phyloP scores from a whole-genome alignment of 2,329 filamentous ascomycete species.

The Fusarium sarcochroum region DNA sequence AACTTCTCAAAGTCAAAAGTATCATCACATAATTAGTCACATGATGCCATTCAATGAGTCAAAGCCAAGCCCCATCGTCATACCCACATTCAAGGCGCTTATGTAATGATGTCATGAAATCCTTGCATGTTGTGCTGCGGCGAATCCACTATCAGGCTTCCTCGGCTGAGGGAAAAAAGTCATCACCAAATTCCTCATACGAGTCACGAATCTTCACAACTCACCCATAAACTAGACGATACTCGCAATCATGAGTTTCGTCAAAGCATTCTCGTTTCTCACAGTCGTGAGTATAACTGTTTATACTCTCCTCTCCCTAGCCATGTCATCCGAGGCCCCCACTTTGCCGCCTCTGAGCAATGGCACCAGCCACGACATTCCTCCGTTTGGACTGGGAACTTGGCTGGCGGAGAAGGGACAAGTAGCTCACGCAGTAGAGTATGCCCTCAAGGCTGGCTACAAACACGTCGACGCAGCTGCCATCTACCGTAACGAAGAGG shows the following conservation, averaged over 20 bases:
- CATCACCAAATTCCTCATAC: constrained; percentile 9
- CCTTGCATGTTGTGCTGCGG: constrained; percentile 17
- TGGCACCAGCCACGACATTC: constrained; percentile 41
- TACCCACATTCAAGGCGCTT: constrained; percentile 7
- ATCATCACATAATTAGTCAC: neutral
- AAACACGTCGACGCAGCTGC: constrained; percentile 69
- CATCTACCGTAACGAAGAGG: constrained; percentile 72
- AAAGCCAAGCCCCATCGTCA: constrained; percentile 1
- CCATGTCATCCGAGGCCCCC: constrained; percentile 18
- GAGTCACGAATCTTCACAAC: constrained; percentile 10
- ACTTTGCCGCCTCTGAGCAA: neutral
- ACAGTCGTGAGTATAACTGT: constrained; percentile 22
- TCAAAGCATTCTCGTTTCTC: constrained; percentile 31
- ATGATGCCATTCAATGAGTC: neutral
- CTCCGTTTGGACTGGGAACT: constrained; percentile 52
- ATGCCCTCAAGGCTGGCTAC: constrained; percentile 67
- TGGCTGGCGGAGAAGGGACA: constrained; percentile 51
- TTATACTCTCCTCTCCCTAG: constrained; percentile 23
- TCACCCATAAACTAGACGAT: neutral
- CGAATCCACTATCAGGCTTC: constrained; percentile 20
- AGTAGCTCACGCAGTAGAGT: constrained; percentile 64
- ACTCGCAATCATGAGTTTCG: constrained; percentile 16
- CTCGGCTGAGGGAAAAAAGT: constrained; percentile 15
- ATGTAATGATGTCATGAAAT: constrained; percentile 38
- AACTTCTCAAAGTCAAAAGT: no score